Evolutionary conservation across 768 basidiomycete genomes (phyloP), one percentile per base, ranked within the genome.

Genomic region (Mycena indigotica): DNA sequence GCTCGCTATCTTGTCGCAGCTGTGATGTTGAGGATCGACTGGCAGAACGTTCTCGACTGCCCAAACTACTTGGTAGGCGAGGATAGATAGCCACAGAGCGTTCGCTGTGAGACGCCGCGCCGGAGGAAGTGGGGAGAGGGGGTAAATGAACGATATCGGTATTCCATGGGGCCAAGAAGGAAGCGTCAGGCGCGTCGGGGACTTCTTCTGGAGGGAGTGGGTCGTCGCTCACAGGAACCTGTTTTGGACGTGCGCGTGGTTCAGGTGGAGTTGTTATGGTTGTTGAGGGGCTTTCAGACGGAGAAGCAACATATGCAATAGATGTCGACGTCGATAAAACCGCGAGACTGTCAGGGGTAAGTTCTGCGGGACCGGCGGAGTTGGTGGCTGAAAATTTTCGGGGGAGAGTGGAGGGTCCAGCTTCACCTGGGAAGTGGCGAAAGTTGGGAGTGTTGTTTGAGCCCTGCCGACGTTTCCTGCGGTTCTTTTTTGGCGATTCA

Each of bases 91-190:
- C 24, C 17, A 25, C 8, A 1, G 63, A 52, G 23, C 19, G 19
- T 3, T 30, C 25, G 17, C 52, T 50, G 2, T 19, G 10, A 28
- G 48, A 44, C 3, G 52, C 40, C 2, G 60, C 19, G 24, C 40
- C 51, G 4, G 50, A 26, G 13, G 70, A 59, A 1, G 68, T 46
- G 10, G 69, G 66, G 2, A 75, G 53, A 16, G 77, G 74, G 3
- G 75, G 72, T 2, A 80, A 67, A 67, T 77, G 78, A 13, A 80
- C 77, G 40, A 79, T 57, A 16, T 75, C 77, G 53, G 70, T 71
- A 57, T 78, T 79, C 61, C 76, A 74, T 3, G 75, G 72, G 17
- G 70, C 55, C 4, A 54, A 5, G 1, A 53, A 19, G 24, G 40
- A 28, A 4, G 55, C 61, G 10, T 63, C 45, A 28, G 48, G 62